A percentile compares a stretch with the other conserved stretches of the same genome.
Evolutionary conservation across 768 basidiomycete species (phyloP).

Genomic region (Suillus placidus): DNA sequence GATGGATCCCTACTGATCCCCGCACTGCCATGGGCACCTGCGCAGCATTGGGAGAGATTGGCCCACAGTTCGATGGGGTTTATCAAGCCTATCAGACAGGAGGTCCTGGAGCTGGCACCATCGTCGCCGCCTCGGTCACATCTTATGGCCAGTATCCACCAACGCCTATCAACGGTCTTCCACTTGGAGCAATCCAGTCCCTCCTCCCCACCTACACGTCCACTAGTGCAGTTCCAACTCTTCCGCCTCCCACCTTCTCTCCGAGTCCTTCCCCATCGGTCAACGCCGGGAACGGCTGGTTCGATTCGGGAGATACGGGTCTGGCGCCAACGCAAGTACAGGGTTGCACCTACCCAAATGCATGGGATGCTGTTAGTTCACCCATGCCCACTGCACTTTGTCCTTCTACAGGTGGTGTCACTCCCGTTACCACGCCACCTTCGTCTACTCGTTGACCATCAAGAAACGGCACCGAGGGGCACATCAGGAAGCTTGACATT

Average conservation of each 20-base stretch:
- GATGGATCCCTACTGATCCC: constrained; percentile 81
- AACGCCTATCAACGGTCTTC: constrained; percentile 48
- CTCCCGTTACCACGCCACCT: constrained; percentile 8
- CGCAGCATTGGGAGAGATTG: constrained; percentile 48
- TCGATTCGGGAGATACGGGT: constrained; percentile 50
- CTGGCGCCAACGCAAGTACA: constrained; percentile 58
- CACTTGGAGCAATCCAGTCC: constrained; percentile 35
- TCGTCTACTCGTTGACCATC: background rate
- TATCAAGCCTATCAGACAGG: constrained; percentile 74
- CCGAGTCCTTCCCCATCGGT: constrained; percentile 41
- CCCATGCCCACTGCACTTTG: constrained; percentile 51
- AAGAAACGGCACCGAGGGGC: background rate
- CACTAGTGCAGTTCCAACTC: constrained; percentile 57
- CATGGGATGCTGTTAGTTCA: constrained; percentile 60
- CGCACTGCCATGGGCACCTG: constrained; percentile 69
- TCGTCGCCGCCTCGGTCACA: constrained; percentile 43
- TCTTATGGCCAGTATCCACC: constrained; percentile 58
- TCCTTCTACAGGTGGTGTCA: constrained; percentile 14
- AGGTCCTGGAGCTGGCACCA: constrained; percentile 53
- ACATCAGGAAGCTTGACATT: background rate
- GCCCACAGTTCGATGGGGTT: constrained; percentile 50
- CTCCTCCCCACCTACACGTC: constrained; percentile 66
- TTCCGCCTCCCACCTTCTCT: constrained; percentile 59
- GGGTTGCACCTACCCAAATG: constrained; percentile 67
- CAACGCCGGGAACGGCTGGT: constrained; percentile 59